Percentiles rank a stretch among this genome's conserved stretches.
Conservation (phyloP, 2,329 filamentous ascomycete species). For the Aureobasidium uvarum region DNA sequence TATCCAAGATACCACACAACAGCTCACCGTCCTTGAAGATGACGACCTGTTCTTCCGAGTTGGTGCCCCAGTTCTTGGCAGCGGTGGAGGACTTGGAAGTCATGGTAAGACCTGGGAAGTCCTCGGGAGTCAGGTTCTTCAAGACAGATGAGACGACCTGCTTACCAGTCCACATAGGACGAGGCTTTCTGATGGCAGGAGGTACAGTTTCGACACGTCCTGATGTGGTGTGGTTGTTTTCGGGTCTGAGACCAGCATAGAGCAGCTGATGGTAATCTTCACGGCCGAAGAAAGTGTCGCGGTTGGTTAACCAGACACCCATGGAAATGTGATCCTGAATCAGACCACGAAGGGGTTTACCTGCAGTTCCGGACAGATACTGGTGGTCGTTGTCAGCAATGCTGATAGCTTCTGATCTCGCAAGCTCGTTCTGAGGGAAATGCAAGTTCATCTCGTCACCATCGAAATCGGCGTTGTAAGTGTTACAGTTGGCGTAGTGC, state of each 20-base stretch:
- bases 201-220: constrained; percentile 78
- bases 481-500: constrained; percentile 99
- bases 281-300: constrained; percentile 85
- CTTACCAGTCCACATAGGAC: constrained; percentile 88
- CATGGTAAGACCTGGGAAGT: constrained; percentile 75
- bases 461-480: constrained; percentile 99
- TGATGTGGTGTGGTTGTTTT: constrained; percentile 80
- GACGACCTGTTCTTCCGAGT: constrained; percentile 73
- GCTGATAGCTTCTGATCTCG: constrained; percentile 85
- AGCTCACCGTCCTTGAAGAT: constrained; percentile 85
- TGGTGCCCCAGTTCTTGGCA: constrained; percentile 72
- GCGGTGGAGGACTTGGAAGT: constrained; percentile 75
- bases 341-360: constrained; percentile 88
- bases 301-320: constrained; percentile 83
- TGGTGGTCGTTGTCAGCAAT: constrained; percentile 97
- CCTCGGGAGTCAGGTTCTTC: constrained; percentile 80
- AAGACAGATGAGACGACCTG: constrained; percentile 91
- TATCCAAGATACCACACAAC: constrained; percentile 88
- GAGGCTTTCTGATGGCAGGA: constrained; percentile 79
- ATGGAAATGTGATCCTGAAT: constrained; percentile 99
- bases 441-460: constrained; percentile 99
- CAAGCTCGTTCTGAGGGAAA: constrained; percentile 95
- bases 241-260: constrained; percentile 84
- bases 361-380: constrained; percentile 89
- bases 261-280: constrained; percentile 92